Conservation (phyloP, 78 protist species). For the Chrysochromulina parva region DNA sequence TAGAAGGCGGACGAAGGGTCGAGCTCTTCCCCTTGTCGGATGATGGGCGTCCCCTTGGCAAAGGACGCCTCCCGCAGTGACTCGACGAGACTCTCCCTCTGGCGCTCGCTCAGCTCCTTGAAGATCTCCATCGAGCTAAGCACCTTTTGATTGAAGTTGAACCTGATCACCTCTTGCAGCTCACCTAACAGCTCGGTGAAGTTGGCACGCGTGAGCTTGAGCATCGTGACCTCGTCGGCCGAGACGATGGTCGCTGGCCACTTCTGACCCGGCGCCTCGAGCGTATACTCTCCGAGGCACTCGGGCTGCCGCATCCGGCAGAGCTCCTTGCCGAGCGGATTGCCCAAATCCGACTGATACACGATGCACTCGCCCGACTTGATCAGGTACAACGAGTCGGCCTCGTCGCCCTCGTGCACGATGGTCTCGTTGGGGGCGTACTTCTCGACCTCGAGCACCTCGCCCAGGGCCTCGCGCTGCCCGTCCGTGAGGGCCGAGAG, state of each 20-base stretch:
- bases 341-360: background rate
- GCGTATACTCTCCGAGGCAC: background rate
- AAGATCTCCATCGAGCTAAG: background rate
- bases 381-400: background rate
- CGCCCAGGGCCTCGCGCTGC: background rate
- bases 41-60: background rate
- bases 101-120: background rate
- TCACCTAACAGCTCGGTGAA: background rate
- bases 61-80: background rate
- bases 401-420: background rate
- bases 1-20: background rate
- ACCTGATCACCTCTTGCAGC: background rate
- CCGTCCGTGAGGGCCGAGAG: background rate
- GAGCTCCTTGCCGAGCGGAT: background rate
- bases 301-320: background rate
- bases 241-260: no score
- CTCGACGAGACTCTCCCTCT: background rate
- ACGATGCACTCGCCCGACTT: background rate
- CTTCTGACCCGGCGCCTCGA: no score
- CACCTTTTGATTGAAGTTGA: background rate
- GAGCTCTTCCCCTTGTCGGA: background rate
- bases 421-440: background rate
- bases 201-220: background rate
- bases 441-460: background rate
- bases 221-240: background rate